phyloP scores from a whole-genome alignment of 768 basidiomycete species.

The Amanita inopinata region DNA sequence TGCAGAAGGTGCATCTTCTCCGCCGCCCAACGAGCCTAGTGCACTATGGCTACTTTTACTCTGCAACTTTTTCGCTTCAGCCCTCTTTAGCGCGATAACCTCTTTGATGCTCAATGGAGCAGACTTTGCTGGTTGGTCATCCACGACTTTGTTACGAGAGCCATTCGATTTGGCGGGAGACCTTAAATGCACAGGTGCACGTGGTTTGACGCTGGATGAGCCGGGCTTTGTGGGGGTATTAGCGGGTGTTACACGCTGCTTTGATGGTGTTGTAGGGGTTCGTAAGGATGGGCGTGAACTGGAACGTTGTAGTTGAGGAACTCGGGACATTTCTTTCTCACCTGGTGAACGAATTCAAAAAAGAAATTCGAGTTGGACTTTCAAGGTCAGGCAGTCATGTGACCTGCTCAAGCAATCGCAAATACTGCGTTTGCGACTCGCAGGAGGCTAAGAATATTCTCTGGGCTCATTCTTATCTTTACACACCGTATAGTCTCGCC shows the following conservation, averaged over 20 bases:
- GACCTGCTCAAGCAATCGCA: too few relatives aligned
- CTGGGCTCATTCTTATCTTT: too few relatives aligned
- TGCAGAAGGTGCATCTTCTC: slow-evolving; percentile 40
- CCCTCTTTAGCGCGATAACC: slow-evolving; percentile 69
- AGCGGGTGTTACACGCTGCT: neutral
- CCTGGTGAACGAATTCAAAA: neutral
- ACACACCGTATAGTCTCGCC: too few relatives aligned
- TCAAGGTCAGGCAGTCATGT: too few relatives aligned
- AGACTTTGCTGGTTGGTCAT: slow-evolving; percentile 16
- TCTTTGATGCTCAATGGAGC: slow-evolving; percentile 53
- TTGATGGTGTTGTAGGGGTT: slow-evolving; percentile 6
- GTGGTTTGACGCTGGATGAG: neutral
- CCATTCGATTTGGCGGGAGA: slow-evolving; percentile 1
- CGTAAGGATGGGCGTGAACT: neutral
- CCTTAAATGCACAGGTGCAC: neutral
- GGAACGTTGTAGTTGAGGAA: neutral
- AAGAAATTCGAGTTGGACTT: neutral
- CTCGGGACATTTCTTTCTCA: too few relatives aligned
- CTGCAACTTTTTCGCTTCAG: slow-evolving; percentile 63
- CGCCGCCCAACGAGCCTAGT: slow-evolving; percentile 26
- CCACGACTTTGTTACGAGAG: slow-evolving; percentile 19
- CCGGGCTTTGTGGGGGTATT: neutral
- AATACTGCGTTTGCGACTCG: too few relatives aligned
- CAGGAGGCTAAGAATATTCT: too few relatives aligned
- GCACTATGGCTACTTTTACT: slow-evolving; percentile 16